Evolutionary conservation across 257 asterid species (phyloP).

Genomic region (Henckelia pumila): DNA sequence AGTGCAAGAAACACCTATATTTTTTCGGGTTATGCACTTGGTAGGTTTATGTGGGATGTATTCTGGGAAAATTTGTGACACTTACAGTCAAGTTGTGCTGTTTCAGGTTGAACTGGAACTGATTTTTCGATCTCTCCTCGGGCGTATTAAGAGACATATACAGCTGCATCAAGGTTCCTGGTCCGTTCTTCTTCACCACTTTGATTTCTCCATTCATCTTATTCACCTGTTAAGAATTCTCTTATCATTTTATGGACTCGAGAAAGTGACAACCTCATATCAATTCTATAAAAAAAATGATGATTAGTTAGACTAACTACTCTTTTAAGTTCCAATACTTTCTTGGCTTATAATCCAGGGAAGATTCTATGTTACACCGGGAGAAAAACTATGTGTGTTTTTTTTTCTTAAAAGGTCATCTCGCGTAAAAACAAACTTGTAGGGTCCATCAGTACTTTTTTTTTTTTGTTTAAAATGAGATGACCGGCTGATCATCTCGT

Average conservation of each 20-base stretch:
- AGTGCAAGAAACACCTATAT: slow-evolving; percentile 89
- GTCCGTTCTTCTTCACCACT: slow-evolving; percentile 73
- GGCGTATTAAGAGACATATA: slow-evolving; percentile 55
- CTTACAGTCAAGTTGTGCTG: slow-evolving; percentile 64
- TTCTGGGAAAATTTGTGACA: slow-evolving; percentile 7
- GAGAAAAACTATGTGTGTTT: too few relatives aligned
- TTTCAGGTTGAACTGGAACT: slow-evolving; percentile 42
- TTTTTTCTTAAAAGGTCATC: too few relatives aligned
- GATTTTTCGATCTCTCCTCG: slow-evolving; percentile 42
- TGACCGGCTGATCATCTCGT: too few relatives aligned
- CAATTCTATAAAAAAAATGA: not conserved
- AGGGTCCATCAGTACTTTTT: too few relatives aligned
- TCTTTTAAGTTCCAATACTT: not conserved
- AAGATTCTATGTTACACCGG: too few relatives aligned
- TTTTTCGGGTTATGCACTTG: slow-evolving; percentile 4
- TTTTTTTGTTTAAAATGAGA: too few relatives aligned
- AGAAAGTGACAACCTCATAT: not conserved
- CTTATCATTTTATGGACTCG: slow-evolving; percentile 17
- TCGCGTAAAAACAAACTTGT: too few relatives aligned
- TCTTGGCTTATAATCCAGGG: not conserved
- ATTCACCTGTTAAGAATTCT: slow-evolving; percentile 52
- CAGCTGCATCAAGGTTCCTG: slow-evolving; percentile 80
- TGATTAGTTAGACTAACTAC: not conserved
- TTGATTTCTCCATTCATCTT: slow-evolving; percentile 95
- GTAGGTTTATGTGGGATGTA: slow-evolving; percentile 1